Base-by-base conservation (phyloP, 2,329 filamentous ascomycete species). In the Hypoxylon sp. region DNA sequence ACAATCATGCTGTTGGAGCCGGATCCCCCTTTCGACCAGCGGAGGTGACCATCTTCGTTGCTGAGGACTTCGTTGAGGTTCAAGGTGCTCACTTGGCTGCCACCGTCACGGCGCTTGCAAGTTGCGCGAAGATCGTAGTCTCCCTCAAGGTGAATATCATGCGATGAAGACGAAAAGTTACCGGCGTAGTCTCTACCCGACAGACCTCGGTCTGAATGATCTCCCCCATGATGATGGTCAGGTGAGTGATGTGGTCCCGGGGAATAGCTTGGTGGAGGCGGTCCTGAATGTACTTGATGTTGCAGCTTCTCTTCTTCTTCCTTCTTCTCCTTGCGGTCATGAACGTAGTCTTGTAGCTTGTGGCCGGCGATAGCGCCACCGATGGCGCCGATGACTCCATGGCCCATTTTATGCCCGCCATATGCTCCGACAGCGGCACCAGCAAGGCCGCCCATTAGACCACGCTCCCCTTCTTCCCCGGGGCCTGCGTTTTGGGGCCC, bases 281-380 rank as follows among this genome's bases (percentile, higher is more conserved):
- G 58, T 14, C 56, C 13, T 2, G 64, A 65, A 23, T 65, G 41
- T 14, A 36, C 10, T 5, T 77, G 71, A 19, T 80, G 74, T 13
- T 67, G 57, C 2, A 67, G 57, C 32, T 63, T 62, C 64, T 73
- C 62, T 32, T 74, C 73, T 28, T 74, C 75, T 23, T 73, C 70
- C 74, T 81, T 80, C 65, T 79, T 76, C 57, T 83, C 80, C 63
- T 82, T 75, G 25, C 77, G 77, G 67, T 82, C 80, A 3, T 73
- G 73, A 2, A 78, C 77, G 6, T 75, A 79, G 56, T 83, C 81
- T 63, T 83, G 77, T 11, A 81, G 60, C 69, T 83, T 81, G 72
- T 81, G 79, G 2, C 81, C 81, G 2, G 79, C 79, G 36, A 83
- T 75, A 10, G 81, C 81, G 11, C 81, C 81, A 3, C 75, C 80